Conservation (phyloP, 2,329 filamentous ascomycete species). For the Exophiala sp. region DNA sequence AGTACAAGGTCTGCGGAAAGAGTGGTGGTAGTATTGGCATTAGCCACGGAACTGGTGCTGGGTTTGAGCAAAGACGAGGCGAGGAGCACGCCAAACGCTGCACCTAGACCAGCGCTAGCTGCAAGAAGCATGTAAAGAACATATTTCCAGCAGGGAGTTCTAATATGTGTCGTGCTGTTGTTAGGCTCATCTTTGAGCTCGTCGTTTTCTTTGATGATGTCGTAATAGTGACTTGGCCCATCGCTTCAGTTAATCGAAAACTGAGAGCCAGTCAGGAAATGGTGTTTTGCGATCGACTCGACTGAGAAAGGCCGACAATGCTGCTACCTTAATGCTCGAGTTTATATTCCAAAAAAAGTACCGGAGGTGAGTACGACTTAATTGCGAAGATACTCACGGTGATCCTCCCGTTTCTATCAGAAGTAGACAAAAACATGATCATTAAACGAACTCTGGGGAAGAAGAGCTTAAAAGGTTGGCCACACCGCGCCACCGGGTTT, state of each 20-base stretch:
- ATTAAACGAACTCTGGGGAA: background rate
- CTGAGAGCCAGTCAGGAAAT: background rate
- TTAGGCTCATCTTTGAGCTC: slow-evolving; percentile 7
- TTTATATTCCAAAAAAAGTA: background rate
- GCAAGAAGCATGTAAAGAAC: slow-evolving; percentile 9
- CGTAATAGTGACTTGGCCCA: slow-evolving; percentile 12
- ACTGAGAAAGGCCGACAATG: background rate
- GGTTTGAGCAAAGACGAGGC: background rate
- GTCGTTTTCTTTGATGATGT: slow-evolving; percentile 9
- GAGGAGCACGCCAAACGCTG: slow-evolving; percentile 3
- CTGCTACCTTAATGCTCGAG: background rate
- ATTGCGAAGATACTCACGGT: background rate
- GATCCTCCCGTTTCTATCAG: background rate
- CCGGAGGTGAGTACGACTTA: background rate
- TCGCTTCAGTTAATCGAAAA: slow-evolving; percentile 4
- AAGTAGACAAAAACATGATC: background rate
- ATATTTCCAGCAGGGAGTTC: slow-evolving; percentile 11
- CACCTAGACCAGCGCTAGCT: slow-evolving; percentile 6
- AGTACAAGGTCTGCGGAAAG: slow-evolving; percentile 2
- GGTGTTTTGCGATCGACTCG: background rate
- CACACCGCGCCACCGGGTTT: background rate
- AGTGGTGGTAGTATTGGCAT: background rate
- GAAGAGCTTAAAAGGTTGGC: background rate
- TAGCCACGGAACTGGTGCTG: background rate
- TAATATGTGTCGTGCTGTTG: background rate